Conservation (phyloP, 345 rosid species). For the Arabis alpina region DNA sequence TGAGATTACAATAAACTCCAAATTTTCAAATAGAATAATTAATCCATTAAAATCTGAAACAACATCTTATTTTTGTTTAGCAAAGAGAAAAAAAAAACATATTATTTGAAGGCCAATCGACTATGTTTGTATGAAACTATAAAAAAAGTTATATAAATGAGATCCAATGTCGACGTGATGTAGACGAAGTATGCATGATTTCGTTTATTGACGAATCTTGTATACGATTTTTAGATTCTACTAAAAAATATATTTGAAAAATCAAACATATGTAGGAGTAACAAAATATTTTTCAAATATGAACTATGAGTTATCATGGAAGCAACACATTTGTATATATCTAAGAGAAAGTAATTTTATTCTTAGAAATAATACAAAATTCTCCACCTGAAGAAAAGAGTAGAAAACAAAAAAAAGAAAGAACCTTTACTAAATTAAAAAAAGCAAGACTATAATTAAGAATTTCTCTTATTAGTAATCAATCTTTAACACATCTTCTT, state of each 20-base stretch:
- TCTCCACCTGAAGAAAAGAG: background rate
- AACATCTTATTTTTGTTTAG: too few species aligned
- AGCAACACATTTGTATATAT: background rate
- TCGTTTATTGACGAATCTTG: background rate
- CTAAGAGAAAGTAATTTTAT: constrained; percentile 15
- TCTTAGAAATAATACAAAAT: constrained; percentile 20
- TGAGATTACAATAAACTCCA: background rate
- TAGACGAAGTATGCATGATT: constrained; percentile 22
- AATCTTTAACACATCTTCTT: background rate
- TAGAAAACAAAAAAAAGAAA: background rate
- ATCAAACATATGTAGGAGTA: background rate
- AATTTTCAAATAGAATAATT: too few species aligned
- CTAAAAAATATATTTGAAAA: too few species aligned
- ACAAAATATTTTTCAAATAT: background rate
- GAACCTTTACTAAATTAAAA: constrained; percentile 37
- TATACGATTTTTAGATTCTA: background rate
- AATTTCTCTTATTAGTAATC: constrained; percentile 32
- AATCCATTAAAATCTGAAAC: too few species aligned
- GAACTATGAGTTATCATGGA: background rate
- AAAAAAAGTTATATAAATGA: background rate
- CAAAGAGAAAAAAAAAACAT: too few species aligned
- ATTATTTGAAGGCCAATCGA: too few species aligned
- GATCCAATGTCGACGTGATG: constrained; percentile 24
- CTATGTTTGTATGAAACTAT: too few species aligned
- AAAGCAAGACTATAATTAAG: constrained; percentile 33